These are phyloP conservation scores for Toxicodendron radicans DNA, from an alignment of 345 rosid species.

Conservation along the genomic window DNA sequence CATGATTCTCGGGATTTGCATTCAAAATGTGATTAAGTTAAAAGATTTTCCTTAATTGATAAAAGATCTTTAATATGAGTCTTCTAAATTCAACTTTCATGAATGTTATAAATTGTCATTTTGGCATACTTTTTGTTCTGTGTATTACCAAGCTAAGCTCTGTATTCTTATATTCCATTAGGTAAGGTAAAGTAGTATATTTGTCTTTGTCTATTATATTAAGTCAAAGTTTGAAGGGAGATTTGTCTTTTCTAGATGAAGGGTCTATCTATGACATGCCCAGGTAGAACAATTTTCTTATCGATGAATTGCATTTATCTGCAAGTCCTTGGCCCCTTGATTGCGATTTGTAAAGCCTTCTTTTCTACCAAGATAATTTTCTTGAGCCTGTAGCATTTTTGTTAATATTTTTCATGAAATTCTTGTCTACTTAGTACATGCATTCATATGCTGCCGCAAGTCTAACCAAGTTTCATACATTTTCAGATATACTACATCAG, in stretches of 20 bases:
- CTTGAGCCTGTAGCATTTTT: background rate
- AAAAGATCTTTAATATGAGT: too few species aligned
- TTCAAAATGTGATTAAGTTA: background rate
- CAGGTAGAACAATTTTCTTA: background rate
- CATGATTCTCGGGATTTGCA: too few species aligned
- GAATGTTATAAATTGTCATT: background rate
- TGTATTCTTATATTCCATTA: background rate
- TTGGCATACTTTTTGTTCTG: background rate
- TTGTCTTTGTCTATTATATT: background rate
- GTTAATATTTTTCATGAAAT: background rate
- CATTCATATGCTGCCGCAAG: background rate
- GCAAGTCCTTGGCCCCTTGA: background rate
- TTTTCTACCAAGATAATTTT: background rate
- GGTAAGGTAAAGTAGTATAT: background rate
- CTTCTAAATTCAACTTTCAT: background rate
- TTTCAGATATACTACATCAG: conserved; percentile 75
- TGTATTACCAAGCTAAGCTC: background rate
- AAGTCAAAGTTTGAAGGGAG: background rate
- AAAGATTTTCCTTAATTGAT: background rate
- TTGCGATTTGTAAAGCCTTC: background rate
- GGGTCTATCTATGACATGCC: background rate
- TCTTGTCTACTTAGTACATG: conserved; percentile 6
- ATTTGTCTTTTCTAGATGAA: background rate
- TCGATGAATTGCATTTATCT: background rate
- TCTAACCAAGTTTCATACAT: conserved; percentile 25